Conservation (phyloP, 2,329 filamentous ascomycete genomes). For the Arthrobotrys musiformis region DNA sequence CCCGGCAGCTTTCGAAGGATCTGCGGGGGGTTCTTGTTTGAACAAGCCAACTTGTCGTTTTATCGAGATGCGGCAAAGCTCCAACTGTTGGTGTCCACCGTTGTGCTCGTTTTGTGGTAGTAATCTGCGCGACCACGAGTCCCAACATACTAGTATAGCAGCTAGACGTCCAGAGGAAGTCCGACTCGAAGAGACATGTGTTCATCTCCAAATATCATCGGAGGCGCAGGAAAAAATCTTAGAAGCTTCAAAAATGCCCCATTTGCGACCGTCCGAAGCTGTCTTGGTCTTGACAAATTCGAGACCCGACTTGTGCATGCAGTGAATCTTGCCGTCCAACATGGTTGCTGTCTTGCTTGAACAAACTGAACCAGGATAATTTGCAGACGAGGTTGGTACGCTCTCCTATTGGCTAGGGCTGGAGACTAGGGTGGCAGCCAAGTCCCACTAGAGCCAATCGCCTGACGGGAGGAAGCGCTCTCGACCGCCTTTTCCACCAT, state of each 20-base stretch:
- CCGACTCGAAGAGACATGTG: neutral
- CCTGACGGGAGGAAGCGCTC: constrained; percentile 40
- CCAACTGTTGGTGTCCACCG: neutral
- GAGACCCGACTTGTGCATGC: neutral
- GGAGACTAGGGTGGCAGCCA: constrained; percentile 13
- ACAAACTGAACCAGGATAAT: neutral
- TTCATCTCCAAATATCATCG: neutral
- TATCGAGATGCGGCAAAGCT: constrained; percentile 14
- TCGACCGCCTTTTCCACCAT: neutral
- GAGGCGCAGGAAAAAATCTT: too few species aligned
- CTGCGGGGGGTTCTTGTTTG: constrained; percentile 3
- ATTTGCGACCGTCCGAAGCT: neutral
- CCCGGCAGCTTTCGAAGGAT: too few species aligned
- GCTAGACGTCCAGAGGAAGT: neutral
- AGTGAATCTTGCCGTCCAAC: constrained; percentile 12
- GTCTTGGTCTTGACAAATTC: neutral
- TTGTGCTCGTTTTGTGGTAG: neutral
- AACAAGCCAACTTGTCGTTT: constrained; percentile 4
- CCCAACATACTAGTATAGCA: neutral
- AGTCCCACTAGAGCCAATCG: constrained; percentile 44
- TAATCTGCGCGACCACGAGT: neutral
- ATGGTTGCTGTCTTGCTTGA: neutral
- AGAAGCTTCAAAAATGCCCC: neutral
- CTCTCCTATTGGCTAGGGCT: neutral
- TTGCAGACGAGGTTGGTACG: constrained; percentile 13